Evolutionary conservation across 352 stramenopile genomes (phyloP).

Genomic region (Pythium folliculosum): DNA sequence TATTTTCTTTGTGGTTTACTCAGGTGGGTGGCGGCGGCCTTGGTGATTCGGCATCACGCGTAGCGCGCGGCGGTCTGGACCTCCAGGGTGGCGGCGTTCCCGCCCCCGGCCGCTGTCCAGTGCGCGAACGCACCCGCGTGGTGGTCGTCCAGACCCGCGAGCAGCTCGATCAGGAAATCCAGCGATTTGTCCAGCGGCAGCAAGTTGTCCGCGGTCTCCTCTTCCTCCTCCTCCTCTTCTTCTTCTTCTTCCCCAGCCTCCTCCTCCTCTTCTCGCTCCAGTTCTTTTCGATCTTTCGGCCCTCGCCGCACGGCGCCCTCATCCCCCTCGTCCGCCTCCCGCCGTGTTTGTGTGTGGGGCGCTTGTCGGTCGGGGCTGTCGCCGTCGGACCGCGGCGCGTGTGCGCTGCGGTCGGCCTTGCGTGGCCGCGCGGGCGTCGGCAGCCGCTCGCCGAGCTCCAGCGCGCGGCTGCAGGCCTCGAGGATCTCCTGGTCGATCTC

Average conservation of each 20-base stretch:
- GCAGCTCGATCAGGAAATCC: conserved; percentile 26
- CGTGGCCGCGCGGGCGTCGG: conserved; percentile 14
- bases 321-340: not conserved
- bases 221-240: conserved; percentile 9
- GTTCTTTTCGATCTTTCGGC: not conserved
- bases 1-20: not conserved
- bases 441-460: conserved; percentile 18
- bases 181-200: conserved; percentile 25
- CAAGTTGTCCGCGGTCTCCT: conserved; percentile 1
- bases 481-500: conserved; percentile 48
- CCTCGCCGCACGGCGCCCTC: not conserved
- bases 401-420: not conserved
- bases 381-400: not conserved
- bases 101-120: no score
- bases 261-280: not conserved
- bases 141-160: conserved; percentile 19
- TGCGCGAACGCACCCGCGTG: not conserved
- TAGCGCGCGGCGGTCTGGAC: not conserved
- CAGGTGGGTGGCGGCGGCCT: not conserved
- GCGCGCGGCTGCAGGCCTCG: conserved; percentile 22
- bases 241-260: not conserved
- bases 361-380: not conserved
- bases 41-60: not conserved
- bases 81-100: not conserved
- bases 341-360: not conserved